Evolutionary conservation across 306 rosid species (phyloP), one percentile per base, ranked within the genome.

Genomic region (Parietaria judaica): DNA sequence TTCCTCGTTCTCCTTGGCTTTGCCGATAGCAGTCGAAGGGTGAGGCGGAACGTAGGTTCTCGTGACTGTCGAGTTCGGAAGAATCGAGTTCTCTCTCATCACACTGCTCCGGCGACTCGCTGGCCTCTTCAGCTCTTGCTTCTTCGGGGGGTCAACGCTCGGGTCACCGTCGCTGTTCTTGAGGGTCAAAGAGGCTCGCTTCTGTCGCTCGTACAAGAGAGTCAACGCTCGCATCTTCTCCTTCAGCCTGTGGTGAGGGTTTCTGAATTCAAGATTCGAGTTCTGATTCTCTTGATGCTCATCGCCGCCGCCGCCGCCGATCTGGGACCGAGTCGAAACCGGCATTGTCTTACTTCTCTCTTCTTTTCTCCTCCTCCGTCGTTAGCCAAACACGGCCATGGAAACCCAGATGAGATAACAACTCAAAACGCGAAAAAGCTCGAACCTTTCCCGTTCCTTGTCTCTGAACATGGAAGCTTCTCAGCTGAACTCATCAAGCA

Each of bases 221-320:
- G 95, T 92, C 34, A 92, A 72, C 6, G 95, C 88, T 64, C 75
- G 84, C 79, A 92, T 83, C 78, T 92, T 88, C 76, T 92, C 96
- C 68, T 88, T 92, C 63, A 88, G 78, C 7, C 95, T 88, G 70
- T 88, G 94, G 73, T 92, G 99, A 1, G 94, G 95, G 62, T 88
- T 86, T 79, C 89, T 70, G 44, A 67, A 51, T 49, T 49, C 53
- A 0, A 78, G 70, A 72, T 65, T 65, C 65, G 36, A 53, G 38
- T 14, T 56, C 9, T 81, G 84, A 56, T 52, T 78, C 53, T 71
- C 66, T 7, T 51, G 82, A 2, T 63, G 52, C 51, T 66, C 58
- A 11, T n/a, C 15, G 1, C 15, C 10, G 4, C 15, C 53, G 4
- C 15, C 53, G 9, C 3, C 10, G 5, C 6, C 41, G 70, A 63